Base-by-base conservation (phyloP, 225 moss, liverwort and hornwort species). In the Physcomitrellopsis africana region DNA sequence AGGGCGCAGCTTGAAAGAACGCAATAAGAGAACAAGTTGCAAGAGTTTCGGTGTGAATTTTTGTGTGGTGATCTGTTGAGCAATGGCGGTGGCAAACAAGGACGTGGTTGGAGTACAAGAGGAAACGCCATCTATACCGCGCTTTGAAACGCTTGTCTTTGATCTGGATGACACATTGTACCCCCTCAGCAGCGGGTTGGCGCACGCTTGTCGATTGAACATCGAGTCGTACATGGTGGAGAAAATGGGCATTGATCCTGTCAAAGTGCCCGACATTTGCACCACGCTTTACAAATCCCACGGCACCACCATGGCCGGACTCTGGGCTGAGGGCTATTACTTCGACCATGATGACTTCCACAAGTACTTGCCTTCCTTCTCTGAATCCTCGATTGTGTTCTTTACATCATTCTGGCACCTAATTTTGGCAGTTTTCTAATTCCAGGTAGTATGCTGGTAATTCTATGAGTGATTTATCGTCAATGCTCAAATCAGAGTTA, bases 221-320 rank as follows among this genome's bases (percentile, higher is more conserved):
- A 90, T 90, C 51, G 72, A 79, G 71, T 42, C 76, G 0, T 90
- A 57, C 70, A 90, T 90, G 90, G 79, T 79, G 24, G 76, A 90
- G 78, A 69, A 72, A 46, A 74, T 90, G 60, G 81, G 77, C 0
- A 72, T 90, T 4, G 76, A 82, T 67, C 65, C 81, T 58, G 67
- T 73, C 9, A 1, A 61, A 6, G 90, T 81, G 48, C 79, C 90
- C 16, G 82, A 68, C 3, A 8, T 87, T 63, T 90, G 90, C 70
- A n/a, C 58, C 3, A 63, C 17, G 60, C 81, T 87, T 11, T 90
- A 90, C 78, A 82, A 77, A 56, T 2, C 26, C 5, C 12, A 83
- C 74, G 90, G 90, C 27, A 90, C 90, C 16, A 85, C 90, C 8
- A 84, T 90, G 90, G 90, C 90, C 12, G 90, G 90, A 51, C 87